These are phyloP conservation scores for Nothophaeocryptopus gaeumannii DNA, from an alignment of 2,329 filamentous ascomycete genomes.

Conservation along the genomic window DNA sequence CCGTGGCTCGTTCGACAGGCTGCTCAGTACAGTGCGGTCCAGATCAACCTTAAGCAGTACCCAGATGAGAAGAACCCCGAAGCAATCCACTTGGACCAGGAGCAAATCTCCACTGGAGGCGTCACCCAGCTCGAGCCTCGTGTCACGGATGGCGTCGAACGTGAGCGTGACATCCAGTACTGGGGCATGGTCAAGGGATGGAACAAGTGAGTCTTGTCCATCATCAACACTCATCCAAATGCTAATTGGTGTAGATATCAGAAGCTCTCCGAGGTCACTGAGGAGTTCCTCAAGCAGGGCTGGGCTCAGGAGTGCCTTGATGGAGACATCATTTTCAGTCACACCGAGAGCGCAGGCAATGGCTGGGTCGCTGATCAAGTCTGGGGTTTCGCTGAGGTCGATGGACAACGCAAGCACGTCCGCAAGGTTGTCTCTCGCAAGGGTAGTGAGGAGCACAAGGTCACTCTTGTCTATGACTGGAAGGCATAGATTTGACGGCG, in stretches of 20 bases:
- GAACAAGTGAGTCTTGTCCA: constrained; percentile 35
- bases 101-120: constrained; percentile 68
- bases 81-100: constrained; percentile 41
- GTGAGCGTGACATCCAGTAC: constrained; percentile 72
- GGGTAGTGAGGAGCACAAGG: constrained; percentile 38
- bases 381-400: constrained; percentile 47
- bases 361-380: constrained; percentile 57
- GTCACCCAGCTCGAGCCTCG: constrained; percentile 64
- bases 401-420: constrained; percentile 43
- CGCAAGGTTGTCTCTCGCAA: constrained; percentile 38
- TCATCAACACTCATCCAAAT: no score
- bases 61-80: constrained; percentile 42
- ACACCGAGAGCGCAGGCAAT: constrained; percentile 47
- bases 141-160: constrained; percentile 55
- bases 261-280: constrained; percentile 38
- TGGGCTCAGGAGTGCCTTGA: constrained; percentile 57
- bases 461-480: constrained; percentile 46
- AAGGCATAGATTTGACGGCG: constrained; percentile 6
- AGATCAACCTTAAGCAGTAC: constrained; percentile 58
- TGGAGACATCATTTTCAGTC: constrained; percentile 47
- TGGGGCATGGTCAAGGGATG: constrained; percentile 70
- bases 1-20: constrained; percentile 45
- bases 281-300: constrained; percentile 52
- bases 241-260: constrained; percentile 30
- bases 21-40: constrained; percentile 66